Evolutionary conservation across 768 basidiomycete genomes (phyloP), one percentile per base, ranked within the genome.

Genomic region (Kwoniella dendrophila): DNA sequence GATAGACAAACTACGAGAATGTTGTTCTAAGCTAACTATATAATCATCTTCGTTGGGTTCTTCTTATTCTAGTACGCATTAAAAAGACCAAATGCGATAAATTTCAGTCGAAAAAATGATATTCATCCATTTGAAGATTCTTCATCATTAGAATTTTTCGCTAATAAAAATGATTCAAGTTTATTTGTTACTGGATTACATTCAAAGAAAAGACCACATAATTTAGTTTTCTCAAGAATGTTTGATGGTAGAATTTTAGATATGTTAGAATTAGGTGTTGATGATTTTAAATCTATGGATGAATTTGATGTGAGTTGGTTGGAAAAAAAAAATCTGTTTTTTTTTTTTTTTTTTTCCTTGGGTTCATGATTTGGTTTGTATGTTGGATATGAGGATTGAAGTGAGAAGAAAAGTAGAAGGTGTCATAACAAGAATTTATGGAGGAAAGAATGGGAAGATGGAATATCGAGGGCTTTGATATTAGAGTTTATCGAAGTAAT

Each of bases 231-330:
- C 71, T 89, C 87, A 5, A 82, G 96, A 57, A 93, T 88, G 84
- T 98, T 87, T 67, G 89, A 96, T 66, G 84, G 86, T 41, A 82
- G 85, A 73, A 85, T 97, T 34, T 81, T 98, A 72, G 96, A 99
- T 78, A 95, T 97, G 91, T 85, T 92, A 60, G 96, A 98, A 81
- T 81, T 96, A 8, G 93, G 95, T 0, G 87, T 98, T 27, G 90
- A 92, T 55, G 84, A 81, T 44, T 92, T 87, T 74, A 83, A 85
- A 53, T 83, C 85, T 66, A 94, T 98, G 88, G 71, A 83, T 14
- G 86, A 86, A 34, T 88, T 95, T 82, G 90, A 92, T 83, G 96
- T 90, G 77, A 58, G 85, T 80, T 43, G 36, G 18, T 8, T 38
- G 8, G 36, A 14, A n/a, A n/a, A n/a, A 36, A 3, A n/a, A n/a